Percentiles rank a stretch among this genome's conserved stretches.
Conservation (phyloP, 495 filamentous ascomycete species). For the Parmelia sp. region DNA sequence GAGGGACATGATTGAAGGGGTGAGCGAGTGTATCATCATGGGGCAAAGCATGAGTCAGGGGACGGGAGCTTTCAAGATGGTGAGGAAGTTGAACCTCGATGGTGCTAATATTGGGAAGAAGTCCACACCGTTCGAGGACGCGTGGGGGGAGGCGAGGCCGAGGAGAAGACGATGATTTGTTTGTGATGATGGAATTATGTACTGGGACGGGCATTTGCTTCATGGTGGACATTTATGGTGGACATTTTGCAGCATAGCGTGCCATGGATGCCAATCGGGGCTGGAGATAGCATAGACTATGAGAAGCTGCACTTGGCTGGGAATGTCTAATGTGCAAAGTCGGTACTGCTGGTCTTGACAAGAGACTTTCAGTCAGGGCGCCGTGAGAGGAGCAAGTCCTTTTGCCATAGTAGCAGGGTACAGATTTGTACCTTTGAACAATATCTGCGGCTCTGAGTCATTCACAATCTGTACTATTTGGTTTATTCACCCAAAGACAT, state of each 20-base stretch:
- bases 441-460: no score
- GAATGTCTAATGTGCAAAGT: not conserved
- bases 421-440: no score
- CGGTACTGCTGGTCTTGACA: not conserved
- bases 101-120: slow-evolving; percentile 58
- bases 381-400: no score
- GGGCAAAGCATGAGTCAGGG: slow-evolving; percentile 86
- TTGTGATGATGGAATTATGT: not conserved
- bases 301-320: not conserved
- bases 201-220: not conserved
- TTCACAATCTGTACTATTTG: no score
- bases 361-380: no score
- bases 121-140: slow-evolving; percentile 71
- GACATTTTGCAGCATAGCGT: slow-evolving; percentile 2
- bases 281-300: not conserved
- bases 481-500: no score
- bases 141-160: slow-evolving; percentile 44
- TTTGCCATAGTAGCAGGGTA: no score
- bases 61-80: slow-evolving; percentile 85
- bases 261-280: not conserved
- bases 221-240: not conserved
- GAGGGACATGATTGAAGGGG: slow-evolving; percentile 80
- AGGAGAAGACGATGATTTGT: not conserved
- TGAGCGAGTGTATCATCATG: slow-evolving; percentile 97
- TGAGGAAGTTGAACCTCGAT: slow-evolving; percentile 63